Percentiles rank a stretch among this genome's conserved stretches.
Conservation (phyloP, 345 rosid genomes). For the Geranium rotundifolium region DNA sequence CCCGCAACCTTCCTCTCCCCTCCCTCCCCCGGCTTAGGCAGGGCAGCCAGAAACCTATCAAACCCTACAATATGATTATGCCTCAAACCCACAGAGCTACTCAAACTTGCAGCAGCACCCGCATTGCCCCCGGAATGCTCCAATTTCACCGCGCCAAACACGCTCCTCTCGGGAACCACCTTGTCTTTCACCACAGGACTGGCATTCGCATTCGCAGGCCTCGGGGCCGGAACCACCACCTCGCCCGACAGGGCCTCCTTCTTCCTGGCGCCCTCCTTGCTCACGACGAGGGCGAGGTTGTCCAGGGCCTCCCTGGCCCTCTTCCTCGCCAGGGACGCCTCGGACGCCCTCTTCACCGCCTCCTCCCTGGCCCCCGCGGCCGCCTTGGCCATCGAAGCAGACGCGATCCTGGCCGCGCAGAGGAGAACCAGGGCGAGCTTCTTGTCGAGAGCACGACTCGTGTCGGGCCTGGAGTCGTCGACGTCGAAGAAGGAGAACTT, state of each 20-base stretch:
- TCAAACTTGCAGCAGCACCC: neutral
- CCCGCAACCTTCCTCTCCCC: neutral
- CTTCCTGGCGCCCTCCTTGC: conserved; percentile 9
- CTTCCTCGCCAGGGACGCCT: conserved; percentile 50
- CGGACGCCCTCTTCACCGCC: conserved; percentile 47
- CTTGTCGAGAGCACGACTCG: conserved; percentile 21
- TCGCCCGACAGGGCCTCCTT: neutral
- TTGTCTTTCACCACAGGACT: too few relatives aligned
- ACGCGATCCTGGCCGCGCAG: conserved; percentile 55
- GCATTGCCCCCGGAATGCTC: neutral
- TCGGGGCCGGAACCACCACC: neutral
- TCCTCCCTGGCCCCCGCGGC: conserved; percentile 24
- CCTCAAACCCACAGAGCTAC: neutral
- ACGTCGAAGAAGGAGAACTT: conserved; percentile 32
- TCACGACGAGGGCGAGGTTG: conserved; percentile 16
- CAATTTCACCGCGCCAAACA: too few relatives aligned
- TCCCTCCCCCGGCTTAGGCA: too few relatives aligned
- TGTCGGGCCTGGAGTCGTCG: neutral
- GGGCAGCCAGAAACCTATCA: neutral
- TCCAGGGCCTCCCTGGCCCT: conserved; percentile 66
- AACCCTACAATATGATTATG: neutral
- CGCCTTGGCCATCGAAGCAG: conserved; percentile 45
- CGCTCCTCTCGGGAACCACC: too few relatives aligned
- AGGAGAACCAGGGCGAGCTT: conserved; percentile 28
- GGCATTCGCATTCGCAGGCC: neutral